Percentiles rank a stretch among this genome's conserved stretches.
Conservation (phyloP, 768 basidiomycete genomes). For the Amanita pseudoporphyria region DNA sequence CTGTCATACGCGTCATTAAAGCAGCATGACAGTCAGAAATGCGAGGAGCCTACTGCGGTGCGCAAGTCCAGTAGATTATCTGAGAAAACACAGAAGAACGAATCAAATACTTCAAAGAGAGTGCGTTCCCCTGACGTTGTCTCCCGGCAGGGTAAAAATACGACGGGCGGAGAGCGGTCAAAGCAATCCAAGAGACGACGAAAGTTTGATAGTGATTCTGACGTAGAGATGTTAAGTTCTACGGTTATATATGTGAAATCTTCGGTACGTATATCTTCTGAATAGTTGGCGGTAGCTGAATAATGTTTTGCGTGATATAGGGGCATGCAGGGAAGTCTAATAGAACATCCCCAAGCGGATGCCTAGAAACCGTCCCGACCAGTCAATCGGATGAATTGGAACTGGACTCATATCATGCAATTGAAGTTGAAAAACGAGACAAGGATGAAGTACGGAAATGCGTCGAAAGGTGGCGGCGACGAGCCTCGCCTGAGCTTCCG, state of each 20-base stretch:
- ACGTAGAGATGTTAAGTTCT: conserved; percentile 16
- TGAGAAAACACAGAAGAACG: not conserved
- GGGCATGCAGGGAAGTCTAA: not conserved
- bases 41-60: not conserved
- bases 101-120: not conserved
- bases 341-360: not conserved
- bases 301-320: not conserved
- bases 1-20: not conserved
- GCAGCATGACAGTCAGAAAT: not conserved
- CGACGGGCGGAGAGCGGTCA: not conserved
- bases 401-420: conserved; percentile 23
- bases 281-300: conserved; percentile 16
- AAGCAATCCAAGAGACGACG: conserved; percentile 20
- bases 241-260: conserved; percentile 22
- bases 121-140: conserved; percentile 2
- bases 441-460: conserved; percentile 21
- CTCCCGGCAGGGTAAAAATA: not conserved
- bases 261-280: conserved; percentile 13
- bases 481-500: conserved; percentile 16
- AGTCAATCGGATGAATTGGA: conserved; percentile 64
- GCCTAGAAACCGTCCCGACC: conserved; percentile 38
- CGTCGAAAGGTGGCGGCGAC: conserved; percentile 35
- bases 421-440: conserved; percentile 12
- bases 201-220: conserved; percentile 29
- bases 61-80: not conserved